Percentiles rank a stretch among this genome's conserved stretches.
These are phyloP conservation scores for Arachnomyces sp. DNA, from an alignment of 2,329 filamentous ascomycete genomes.

Conservation along the genomic window DNA sequence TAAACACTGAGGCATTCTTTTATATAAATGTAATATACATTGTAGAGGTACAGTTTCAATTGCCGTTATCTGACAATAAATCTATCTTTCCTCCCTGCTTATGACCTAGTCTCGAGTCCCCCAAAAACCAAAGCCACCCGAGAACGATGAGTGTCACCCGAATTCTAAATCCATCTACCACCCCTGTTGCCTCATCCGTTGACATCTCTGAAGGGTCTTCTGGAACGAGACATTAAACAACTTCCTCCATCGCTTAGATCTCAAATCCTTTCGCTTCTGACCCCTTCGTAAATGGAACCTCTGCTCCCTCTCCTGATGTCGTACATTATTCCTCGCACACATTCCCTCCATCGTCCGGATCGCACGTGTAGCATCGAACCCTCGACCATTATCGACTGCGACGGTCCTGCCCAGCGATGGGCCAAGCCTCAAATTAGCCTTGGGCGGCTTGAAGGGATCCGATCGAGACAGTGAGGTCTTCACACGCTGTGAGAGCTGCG, in stretches of 20 bases:
- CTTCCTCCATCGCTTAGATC: conserved; percentile 34
- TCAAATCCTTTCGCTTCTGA: conserved; percentile 33
- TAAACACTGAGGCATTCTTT: too few relatives aligned
- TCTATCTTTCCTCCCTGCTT: too few relatives aligned
- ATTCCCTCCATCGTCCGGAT: conserved; percentile 18
- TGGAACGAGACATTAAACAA: conserved; percentile 39
- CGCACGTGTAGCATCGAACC: conserved; percentile 16
- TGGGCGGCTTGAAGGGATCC: conserved; percentile 4
- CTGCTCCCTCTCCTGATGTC: conserved; percentile 24
- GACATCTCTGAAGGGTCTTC: conserved; percentile 34
- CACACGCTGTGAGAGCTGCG: background rate
- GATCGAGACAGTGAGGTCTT: conserved; percentile 1
- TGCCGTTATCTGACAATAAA: background rate
- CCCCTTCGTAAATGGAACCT: conserved; percentile 37
- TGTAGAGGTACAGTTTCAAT: too few relatives aligned
- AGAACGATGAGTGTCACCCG: background rate
- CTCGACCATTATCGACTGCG: conserved; percentile 11
- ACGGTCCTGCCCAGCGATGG: conserved; percentile 20
- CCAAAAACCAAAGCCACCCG: background rate
- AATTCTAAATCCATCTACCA: conserved; percentile 27
- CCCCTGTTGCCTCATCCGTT: conserved; percentile 39
- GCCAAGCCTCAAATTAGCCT: conserved; percentile 16
- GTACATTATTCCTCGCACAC: conserved; percentile 27
- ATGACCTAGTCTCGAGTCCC: too few relatives aligned
- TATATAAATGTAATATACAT: too few relatives aligned